Conservation (phyloP, 2,329 filamentous ascomycete species). For the Alternaria triticina region DNA sequence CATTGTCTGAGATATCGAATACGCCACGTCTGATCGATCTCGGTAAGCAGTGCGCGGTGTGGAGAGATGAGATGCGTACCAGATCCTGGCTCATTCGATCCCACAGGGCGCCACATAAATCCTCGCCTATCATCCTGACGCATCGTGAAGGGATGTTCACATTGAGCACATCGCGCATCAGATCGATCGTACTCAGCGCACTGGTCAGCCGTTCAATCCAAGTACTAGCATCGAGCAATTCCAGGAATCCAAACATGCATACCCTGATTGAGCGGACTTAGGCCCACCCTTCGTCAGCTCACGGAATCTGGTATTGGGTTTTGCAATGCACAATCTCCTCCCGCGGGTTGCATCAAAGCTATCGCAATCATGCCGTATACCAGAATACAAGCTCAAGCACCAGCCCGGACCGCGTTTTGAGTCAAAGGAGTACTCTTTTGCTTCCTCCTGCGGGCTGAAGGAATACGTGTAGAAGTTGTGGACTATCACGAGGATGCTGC, state of each 20-base stretch:
- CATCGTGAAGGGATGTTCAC: background rate
- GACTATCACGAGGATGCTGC: background rate
- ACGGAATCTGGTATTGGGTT: background rate
- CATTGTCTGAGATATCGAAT: background rate
- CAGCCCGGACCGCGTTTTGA: background rate
- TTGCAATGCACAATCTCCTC: background rate
- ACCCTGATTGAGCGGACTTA: background rate
- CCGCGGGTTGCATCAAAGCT: background rate
- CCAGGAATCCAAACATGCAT: background rate
- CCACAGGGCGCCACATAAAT: constrained; percentile 1
- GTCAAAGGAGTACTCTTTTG: background rate
- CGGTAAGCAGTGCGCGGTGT: background rate
- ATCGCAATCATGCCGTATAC: background rate
- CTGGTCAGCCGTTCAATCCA: constrained; percentile 9
- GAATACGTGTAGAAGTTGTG: background rate
- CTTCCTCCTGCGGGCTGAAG: background rate
- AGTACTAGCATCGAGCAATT: background rate
- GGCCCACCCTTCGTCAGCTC: background rate
- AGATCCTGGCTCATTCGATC: background rate
- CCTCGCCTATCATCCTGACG: constrained; percentile 2
- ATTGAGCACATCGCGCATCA: background rate
- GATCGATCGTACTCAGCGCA: constrained; percentile 1
- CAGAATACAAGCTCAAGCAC: background rate
- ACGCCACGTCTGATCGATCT: background rate
- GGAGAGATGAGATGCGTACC: background rate